Percentiles rank a stretch among this genome's conserved stretches.
Conservation (phyloP, 2,329 filamentous ascomycete species). For the Plenodomus tracheiphilus region DNA sequence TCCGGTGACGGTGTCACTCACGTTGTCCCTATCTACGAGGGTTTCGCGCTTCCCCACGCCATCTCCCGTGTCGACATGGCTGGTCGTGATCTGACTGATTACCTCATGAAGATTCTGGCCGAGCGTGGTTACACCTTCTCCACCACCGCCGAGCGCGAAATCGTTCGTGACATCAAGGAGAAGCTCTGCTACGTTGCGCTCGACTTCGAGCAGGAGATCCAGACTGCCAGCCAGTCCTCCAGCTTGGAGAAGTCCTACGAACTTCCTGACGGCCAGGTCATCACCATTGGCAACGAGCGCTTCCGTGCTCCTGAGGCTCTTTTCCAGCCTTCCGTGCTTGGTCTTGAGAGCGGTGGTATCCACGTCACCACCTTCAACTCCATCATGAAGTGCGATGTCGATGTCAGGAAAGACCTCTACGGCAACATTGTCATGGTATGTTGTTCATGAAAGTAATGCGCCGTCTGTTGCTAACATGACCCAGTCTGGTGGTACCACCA, state of each 20-base stretch:
- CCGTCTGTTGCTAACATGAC: constrained; percentile 39
- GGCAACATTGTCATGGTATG: constrained; percentile 99
- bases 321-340: constrained; percentile 97
- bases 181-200: constrained; percentile 99
- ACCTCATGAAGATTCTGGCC: constrained; percentile 99
- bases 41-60: constrained; percentile 99
- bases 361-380: constrained; percentile 99
- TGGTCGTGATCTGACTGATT: constrained; percentile 99
- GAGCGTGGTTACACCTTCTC: constrained; percentile 99
- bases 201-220: constrained; percentile 99
- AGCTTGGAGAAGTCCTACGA: constrained; percentile 99
- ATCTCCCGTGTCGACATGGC: constrained; percentile 99
- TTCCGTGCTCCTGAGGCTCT: constrained; percentile 99
- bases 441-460: constrained; percentile 22
- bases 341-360: constrained; percentile 98
- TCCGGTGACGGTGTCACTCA: constrained; percentile 99
- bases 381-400: constrained; percentile 99
- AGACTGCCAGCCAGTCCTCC: constrained; percentile 98
- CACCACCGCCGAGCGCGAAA: constrained; percentile 99
- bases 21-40: constrained; percentile 99
- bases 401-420: constrained; percentile 99
- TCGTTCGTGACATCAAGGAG: constrained; percentile 99
- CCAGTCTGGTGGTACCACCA: constrained; percentile 99
- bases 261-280: constrained; percentile 98
- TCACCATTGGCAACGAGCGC: constrained; percentile 99